These are phyloP conservation scores for Paramecium tetraurelia DNA, from an alignment of 73 alveolate species.

Conservation along the genomic window DNA sequence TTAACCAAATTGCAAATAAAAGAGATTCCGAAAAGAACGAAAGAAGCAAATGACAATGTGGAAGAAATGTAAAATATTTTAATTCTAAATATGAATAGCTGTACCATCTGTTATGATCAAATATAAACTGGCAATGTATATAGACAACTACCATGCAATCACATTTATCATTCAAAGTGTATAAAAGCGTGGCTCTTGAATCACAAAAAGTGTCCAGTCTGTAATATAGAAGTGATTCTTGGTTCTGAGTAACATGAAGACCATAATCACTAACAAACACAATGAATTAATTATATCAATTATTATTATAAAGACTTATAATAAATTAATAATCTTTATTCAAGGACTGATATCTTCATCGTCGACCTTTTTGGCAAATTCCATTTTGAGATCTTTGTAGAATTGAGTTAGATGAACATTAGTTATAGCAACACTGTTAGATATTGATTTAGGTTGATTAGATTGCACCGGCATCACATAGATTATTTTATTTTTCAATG, in stretches of 20 bases:
- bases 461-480: background rate
- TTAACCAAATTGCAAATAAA: background rate
- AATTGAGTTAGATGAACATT: background rate
- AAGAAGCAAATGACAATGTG: background rate
- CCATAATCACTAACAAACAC: background rate
- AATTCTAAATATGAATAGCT: background rate
- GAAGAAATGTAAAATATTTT: constrained; percentile 8
- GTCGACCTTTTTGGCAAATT: background rate
- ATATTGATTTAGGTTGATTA: background rate
- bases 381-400: constrained; percentile 5
- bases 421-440: background rate
- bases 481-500: background rate
- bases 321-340: background rate
- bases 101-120: constrained; percentile 30
- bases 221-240: constrained; percentile 42
- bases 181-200: constrained; percentile 36
- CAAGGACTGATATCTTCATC: background rate
- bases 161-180: constrained; percentile 37
- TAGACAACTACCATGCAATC: constrained; percentile 27
- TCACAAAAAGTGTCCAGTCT: constrained; percentile 48
- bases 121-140: background rate
- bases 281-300: background rate
- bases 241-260: background rate
- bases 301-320: background rate
- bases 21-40: background rate